Evolutionary conservation across 345 rosid genomes (phyloP), one percentile per base, ranked within the genome.

Genomic region (Camelina sativa): DNA sequence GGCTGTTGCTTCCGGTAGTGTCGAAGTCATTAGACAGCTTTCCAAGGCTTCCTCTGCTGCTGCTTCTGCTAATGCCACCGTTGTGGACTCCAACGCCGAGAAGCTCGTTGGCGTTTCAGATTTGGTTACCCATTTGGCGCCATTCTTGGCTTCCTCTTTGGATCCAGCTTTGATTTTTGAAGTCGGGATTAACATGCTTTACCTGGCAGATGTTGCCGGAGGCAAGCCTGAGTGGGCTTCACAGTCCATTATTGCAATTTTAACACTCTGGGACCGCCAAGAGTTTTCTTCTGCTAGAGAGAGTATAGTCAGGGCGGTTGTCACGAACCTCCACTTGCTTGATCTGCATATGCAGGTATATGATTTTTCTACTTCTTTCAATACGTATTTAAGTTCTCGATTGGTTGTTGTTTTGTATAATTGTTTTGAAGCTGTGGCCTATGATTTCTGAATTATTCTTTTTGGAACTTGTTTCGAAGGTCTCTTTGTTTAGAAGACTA

Each of bases 221-320:
- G 98, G 98, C 78, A 94, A 91, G 85, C 93, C 97, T 0, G 98
- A 94, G 81, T 94, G 97, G 98, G 97, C 98, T 74, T 86, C 98
- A 11, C 93, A 83, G 80, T 94, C 98, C 20, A 91, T 87, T 74
- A 91, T 90, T 59, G 97, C 98, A 4, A 85, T 92, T 67, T 85
- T 94, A 86, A 94, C 97, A 7, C 97, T 94, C 16, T 94, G 98
- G 98, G 98, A 94, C 76, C 84, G 98, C 60, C 98, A 94, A 80
- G 98, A 94, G 83, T 94, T 94, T 76, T 89, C 97, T 37, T 91
- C 98, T 57, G 98, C 98, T 17, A 87, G 98, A 80, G 98, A 94
- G 80, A 91, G 98, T 84, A 88, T 94, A 62, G 97, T 94, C 64
- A 86, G 98, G 80, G 97, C 98, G 19, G 97, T 88, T 4, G 98